Base-by-base conservation (phyloP, 2,329 filamentous ascomycete genomes). In the Volutella citrinella region DNA sequence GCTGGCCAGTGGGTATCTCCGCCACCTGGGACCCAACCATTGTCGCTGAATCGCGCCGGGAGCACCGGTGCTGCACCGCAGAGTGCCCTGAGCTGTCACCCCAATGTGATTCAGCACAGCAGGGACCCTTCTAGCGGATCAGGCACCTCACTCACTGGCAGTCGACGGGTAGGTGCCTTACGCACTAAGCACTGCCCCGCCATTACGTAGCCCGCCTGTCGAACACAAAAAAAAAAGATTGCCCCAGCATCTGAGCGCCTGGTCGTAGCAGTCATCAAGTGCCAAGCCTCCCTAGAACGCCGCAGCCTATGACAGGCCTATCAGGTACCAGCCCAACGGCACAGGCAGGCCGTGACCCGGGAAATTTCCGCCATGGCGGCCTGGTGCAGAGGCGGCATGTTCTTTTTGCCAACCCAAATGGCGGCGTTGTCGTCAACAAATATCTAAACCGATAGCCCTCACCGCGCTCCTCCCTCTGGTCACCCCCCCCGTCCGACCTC, bases 201-300 rank as follows among this genome's bases (percentile, higher is more conserved):
- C 57, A 62, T 62, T 62, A 61, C 58, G 59, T 59, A 55, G 43
- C 19, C 31, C 18, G 26, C 31, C 17, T 13, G 19, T 5, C 27
- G n/a, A 20, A 23, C 6, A 30, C 13, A 25, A 28, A 16, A 20
- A 42, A 30, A 33, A 38, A 43, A 40, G 30, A 35, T 23, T 20
- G 23, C 34, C 20, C 19, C 18, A 27, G 32, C 34, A 20, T 33
- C 19, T 23, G 17, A 18, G 15, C 13, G 23, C 23, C 28, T 32
- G 26, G 32, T 28, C 24, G 32, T 21, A 29, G 14, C 27, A 22
- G 12, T 25, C 24, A 21, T 18, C 29, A 20, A 17, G 23, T n/a
- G 24, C 23, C 18, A 17, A 25, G 32, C 32, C 16, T 21, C 10
- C 32, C 21, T 24, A 30, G 20, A 25, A 27, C 11, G 13, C 26